Base-by-base conservation (phyloP, 192 early-diverging fungal genomes). In the Coemansia sp. region DNA sequence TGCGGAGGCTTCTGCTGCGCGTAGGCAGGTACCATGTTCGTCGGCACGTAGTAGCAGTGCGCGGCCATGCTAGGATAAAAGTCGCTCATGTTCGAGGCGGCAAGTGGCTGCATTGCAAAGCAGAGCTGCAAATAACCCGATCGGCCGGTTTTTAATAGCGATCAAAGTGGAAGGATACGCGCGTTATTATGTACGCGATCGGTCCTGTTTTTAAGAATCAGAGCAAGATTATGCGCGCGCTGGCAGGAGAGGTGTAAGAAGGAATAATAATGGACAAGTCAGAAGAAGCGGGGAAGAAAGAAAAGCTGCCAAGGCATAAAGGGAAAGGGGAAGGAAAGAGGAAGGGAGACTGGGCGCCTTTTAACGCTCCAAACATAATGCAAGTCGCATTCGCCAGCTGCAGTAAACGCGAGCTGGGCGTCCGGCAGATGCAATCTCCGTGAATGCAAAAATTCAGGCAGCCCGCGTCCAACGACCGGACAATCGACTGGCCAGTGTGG, bases 11-110 rank as follows among this genome's bases (percentile, higher is more conserved):
- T 23, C 5, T 45, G 54, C 39, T 51, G 48, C 14, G 46, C 42
- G 15, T 36, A 44, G 22, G 44, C 32, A 20, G 52, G 36, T 28
- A 31, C 56, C 25, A 42, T n/a, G 55, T 48, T 53, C 22, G 57
- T 28, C 10, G 64, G 56, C 21, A 67, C 41, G 42, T 55, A 60
- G 44, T 59, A 46, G 39, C 52, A 57, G 40, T 75, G 71, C 19
- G 71, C 64, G 4, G 71, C 71, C 71, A 75, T 75, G 60, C 71
- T 75, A 11, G 71, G 44, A 17, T 58, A 58, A 8, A 47, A 40
- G 26, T 19, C 25, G 32, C 34, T 29, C 43, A 45, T 45, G 43
- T 25, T 45, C 1, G 30, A 30, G 5, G 45, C 45, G 15, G 30
- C n/a, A 6, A 15, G 9, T 27, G 45, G 45, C 45, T 47, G 45